Base-by-base conservation (phyloP, 1,284 basidiomycete species). In the Sporisorium scitamineum region DNA sequence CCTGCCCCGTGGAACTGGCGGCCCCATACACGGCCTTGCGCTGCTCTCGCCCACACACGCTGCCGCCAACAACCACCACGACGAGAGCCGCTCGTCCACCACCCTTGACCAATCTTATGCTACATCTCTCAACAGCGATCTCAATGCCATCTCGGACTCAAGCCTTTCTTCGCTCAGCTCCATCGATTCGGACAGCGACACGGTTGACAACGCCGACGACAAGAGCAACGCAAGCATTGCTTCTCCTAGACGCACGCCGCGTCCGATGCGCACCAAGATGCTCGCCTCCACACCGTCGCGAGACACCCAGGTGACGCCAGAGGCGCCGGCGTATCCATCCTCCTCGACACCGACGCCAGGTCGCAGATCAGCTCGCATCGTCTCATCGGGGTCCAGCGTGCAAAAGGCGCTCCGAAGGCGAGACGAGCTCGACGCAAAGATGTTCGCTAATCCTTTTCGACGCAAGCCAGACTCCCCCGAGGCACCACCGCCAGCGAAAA, bases 381-480 rank as follows among this genome's bases (percentile, higher is more conserved):
- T 54, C 13, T 59, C 68, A 2, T 64, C 74, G 1, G 74, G 74
- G 9, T 76, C 74, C 6, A 76, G 74, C 53, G 54, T 76, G 10
- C 61, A 76, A 31, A 71, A 76, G 48, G 74, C 74, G 13, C 55
- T 71, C 0, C 61, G 61, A 37, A 68, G 74, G 41, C 37, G 74
- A 14, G 74, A 76, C 42, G 74, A 76, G 31, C 74, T 76, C 16
- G 74, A 76, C 24, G 65, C 55, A 16, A 68, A 65, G 31, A 55
- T 76, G 26, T 52, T 56, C n/a, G 74, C 62, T 31, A 62, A 44
- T 32, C 55, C 59, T 1, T 4, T 51, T 4, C 63, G 63, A 27
- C 44, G 62, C 22, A 70, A 68, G 64, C 50, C 63, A 3, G 61
- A 53, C 2, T 50, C 61, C 37, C 59, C 59, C 16, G 69, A 65